A percentile compares a stretch with the other conserved stretches of the same genome.
These are phyloP conservation scores for Serpula lacrymans DNA, from an alignment of 768 basidiomycete genomes.

Conservation along the genomic window DNA sequence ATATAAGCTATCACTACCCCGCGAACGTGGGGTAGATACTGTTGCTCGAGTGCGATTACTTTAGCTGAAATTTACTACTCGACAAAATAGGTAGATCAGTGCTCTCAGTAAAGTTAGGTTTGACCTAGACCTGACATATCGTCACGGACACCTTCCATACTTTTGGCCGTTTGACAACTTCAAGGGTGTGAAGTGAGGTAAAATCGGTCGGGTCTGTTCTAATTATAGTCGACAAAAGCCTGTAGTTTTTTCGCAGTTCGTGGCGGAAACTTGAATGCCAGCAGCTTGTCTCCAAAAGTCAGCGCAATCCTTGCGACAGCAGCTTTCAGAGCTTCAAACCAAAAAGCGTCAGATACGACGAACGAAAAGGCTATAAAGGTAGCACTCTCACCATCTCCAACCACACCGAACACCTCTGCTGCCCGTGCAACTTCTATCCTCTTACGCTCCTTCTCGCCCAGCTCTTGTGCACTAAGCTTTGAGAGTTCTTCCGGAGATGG, in stretches of 20 bases:
- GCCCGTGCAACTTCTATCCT: slow-evolving; percentile 54
- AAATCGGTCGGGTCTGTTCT: too few species aligned
- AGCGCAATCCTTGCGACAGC: slow-evolving; percentile 62
- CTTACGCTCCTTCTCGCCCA: slow-evolving; percentile 34
- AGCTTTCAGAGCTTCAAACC: slow-evolving; percentile 54
- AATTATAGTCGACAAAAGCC: slow-evolving; percentile 65
- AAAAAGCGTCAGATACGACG: not conserved
- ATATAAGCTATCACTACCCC: too few species aligned
- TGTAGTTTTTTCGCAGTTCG: slow-evolving; percentile 64
- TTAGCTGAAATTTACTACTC: too few species aligned
- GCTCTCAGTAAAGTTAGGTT: too few species aligned
- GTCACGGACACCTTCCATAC: too few species aligned
- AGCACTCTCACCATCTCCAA: slow-evolving; percentile 54
- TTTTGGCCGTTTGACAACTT: too few species aligned
- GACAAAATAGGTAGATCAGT: too few species aligned
- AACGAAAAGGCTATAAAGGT: not conserved
- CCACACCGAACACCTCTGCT: slow-evolving; percentile 46
- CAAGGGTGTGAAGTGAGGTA: too few species aligned
- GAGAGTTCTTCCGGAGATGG: slow-evolving; percentile 32
- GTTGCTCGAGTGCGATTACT: too few species aligned
- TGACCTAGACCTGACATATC: too few species aligned
- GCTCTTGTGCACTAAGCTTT: slow-evolving; percentile 27
- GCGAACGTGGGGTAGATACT: too few species aligned
- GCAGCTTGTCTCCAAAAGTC: slow-evolving; percentile 72
- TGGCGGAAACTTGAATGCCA: slow-evolving; percentile 79